Evolutionary conservation across 257 asterid species (phyloP).

Genomic region (Capsicum baccatum): DNA sequence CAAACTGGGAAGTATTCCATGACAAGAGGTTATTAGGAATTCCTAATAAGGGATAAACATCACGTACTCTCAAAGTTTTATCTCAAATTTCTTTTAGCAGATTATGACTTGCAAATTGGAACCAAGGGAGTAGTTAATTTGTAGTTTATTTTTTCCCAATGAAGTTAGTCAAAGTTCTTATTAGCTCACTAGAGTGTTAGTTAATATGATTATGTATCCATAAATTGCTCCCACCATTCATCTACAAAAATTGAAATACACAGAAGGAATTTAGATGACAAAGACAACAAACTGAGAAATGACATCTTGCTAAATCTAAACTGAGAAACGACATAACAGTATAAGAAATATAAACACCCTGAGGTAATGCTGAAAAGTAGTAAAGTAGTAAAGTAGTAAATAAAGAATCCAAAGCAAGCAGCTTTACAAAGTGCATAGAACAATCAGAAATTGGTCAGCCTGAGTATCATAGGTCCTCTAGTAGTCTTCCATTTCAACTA

Average conservation of each 20-base stretch:
- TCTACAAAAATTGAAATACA: not conserved
- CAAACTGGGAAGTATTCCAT: too few species aligned
- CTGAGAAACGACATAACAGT: conserved; percentile 2
- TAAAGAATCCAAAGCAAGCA: not conserved
- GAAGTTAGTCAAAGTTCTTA: not conserved
- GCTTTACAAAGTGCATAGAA: conserved; percentile 80
- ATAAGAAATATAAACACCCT: not conserved
- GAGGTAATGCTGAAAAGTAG: conserved; percentile 5
- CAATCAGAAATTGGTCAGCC: conserved; percentile 66
- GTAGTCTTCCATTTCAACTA: conserved; percentile 60
- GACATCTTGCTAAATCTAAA: not conserved
- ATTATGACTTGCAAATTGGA: too few species aligned
- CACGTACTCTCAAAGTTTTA: too few species aligned
- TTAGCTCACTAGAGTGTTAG: conserved; percentile 16
- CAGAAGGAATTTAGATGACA: not conserved
- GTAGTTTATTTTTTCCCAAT: not conserved
- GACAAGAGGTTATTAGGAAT: too few species aligned
- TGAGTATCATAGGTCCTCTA: conserved; percentile 76
- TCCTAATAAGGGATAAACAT: too few species aligned
- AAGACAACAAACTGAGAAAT: not conserved
- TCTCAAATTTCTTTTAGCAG: too few species aligned
- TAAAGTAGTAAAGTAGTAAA: not conserved
- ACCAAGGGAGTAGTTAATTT: not conserved
- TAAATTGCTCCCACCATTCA: not conserved
- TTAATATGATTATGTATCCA: not conserved